phyloP scores from a whole-genome alignment of 1,139 yeast genomes.

The Oligophagozyma castellii region DNA sequence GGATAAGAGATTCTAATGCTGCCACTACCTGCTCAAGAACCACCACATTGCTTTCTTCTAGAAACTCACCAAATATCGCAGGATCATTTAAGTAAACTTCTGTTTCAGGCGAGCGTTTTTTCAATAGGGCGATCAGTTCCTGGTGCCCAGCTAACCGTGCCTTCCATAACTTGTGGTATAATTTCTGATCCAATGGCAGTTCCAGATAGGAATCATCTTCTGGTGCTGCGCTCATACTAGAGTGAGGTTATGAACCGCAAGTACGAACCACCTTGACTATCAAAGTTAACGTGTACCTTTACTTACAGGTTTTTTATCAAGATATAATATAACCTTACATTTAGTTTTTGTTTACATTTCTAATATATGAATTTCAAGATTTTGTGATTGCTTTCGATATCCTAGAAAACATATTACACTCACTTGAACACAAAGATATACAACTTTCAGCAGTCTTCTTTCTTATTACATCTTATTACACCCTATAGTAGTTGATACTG shows the following conservation, averaged over 20 bases:
- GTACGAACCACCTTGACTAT: too few species aligned
- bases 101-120: slow-evolving; percentile 38
- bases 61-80: slow-evolving; percentile 41
- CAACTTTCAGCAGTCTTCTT: too few species aligned
- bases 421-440: too few species aligned
- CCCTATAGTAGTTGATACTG: too few species aligned
- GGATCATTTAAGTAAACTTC: slow-evolving; percentile 38
- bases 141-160: slow-evolving; percentile 73
- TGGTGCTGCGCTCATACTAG: too few species aligned
- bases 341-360: not conserved
- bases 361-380: too few species aligned
- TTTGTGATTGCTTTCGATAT: too few species aligned
- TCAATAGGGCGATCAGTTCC: slow-evolving; percentile 43
- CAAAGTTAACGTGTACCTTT: too few species aligned
- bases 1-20: slow-evolving; percentile 22
- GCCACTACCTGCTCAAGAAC: slow-evolving; percentile 78
- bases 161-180: slow-evolving; percentile 74
- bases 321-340: not conserved
- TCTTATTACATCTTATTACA: too few species aligned
- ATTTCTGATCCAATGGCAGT: slow-evolving; percentile 52
- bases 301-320: too few species aligned
- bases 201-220: slow-evolving; percentile 49
- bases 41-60: slow-evolving; percentile 73
- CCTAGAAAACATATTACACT: too few species aligned
- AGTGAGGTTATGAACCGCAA: too few species aligned